A percentile compares a stretch with the other conserved stretches of the same genome.
These are phyloP conservation scores for Salinomyces thailandicus DNA, from an alignment of 2,329 filamentous ascomycete genomes.

Conservation along the genomic window DNA sequence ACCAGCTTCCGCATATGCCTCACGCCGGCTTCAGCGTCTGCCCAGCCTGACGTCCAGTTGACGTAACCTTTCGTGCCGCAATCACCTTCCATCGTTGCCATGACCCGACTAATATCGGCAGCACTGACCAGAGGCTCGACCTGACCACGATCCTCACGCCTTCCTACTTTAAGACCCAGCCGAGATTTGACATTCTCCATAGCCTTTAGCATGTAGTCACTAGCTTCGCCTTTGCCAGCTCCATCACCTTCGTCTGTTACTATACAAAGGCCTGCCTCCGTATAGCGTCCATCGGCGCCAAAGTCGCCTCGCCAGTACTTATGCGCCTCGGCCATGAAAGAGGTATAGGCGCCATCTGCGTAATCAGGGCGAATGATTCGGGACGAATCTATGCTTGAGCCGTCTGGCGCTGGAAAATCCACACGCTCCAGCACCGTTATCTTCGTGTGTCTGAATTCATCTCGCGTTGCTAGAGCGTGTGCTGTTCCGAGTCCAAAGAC, in stretches of 20 bases:
- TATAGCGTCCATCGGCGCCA: slow-evolving; percentile 55
- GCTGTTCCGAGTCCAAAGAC: slow-evolving; percentile 56
- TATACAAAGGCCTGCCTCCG: slow-evolving; percentile 58
- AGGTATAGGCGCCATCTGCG: slow-evolving; percentile 64
- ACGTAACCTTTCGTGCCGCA: slow-evolving; percentile 59
- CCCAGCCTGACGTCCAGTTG: slow-evolving; percentile 69
- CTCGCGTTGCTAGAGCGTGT: slow-evolving; percentile 55
- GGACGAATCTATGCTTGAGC: slow-evolving; percentile 42
- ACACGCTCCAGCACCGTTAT: slow-evolving; percentile 51
- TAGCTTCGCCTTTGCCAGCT: slow-evolving; percentile 26
- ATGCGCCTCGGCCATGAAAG: slow-evolving; percentile 61
- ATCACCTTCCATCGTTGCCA: slow-evolving; percentile 28
- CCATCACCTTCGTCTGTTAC: slow-evolving; percentile 43
- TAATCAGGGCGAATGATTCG: slow-evolving; percentile 67
- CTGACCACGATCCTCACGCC: slow-evolving; percentile 21
- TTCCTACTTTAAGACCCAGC: slow-evolving; percentile 36
- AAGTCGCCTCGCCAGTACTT: slow-evolving; percentile 55
- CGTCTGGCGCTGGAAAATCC: slow-evolving; percentile 48
- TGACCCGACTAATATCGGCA: slow-evolving; percentile 30
- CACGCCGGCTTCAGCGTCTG: slow-evolving; percentile 63
- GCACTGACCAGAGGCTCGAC: slow-evolving; percentile 30
- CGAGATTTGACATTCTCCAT: slow-evolving; percentile 48
- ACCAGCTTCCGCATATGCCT: slow-evolving; percentile 46
- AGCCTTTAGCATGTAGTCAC: slow-evolving; percentile 51
- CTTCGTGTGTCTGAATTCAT: slow-evolving; percentile 38